A percentile compares a stretch with the other conserved stretches of the same genome.
Conservation (phyloP, 179 eudicot species). For the Spergularia azorica region DNA sequence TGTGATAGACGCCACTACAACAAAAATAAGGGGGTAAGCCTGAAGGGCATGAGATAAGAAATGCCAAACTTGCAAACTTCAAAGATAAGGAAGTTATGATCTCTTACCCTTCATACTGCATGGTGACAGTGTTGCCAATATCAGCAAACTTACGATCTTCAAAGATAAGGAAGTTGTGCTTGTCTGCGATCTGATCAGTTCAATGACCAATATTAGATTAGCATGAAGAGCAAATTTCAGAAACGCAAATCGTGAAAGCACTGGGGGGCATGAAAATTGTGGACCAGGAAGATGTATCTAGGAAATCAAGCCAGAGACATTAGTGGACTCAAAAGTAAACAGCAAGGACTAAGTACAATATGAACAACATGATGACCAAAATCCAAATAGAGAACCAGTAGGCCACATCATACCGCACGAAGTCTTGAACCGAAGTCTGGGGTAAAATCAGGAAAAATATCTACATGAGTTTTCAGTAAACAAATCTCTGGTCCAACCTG, state of each 20-base stretch:
- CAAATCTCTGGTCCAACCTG: slow-evolving; percentile 97
- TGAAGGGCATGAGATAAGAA: slow-evolving; percentile 2
- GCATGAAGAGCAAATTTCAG: slow-evolving; percentile 6
- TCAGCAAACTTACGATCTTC: slow-evolving; percentile 98
- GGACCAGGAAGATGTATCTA: background rate
- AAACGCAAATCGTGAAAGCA: background rate
- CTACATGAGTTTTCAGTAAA: slow-evolving; percentile 92
- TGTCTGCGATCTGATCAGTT: slow-evolving; percentile 80
- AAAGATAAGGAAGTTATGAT: background rate
- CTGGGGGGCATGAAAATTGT: background rate
- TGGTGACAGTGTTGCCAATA: slow-evolving; percentile 91
- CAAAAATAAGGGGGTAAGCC: slow-evolving; percentile 12
- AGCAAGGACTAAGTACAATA: background rate
- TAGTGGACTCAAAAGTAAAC: background rate
- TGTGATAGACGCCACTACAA: slow-evolving; percentile 75
- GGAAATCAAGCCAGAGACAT: background rate
- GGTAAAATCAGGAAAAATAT: slow-evolving; percentile 89
- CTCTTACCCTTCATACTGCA: slow-evolving; percentile 93
- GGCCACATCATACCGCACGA: slow-evolving; percentile 48
- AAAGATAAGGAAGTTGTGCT: slow-evolving; percentile 86
- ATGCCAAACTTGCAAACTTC: background rate
- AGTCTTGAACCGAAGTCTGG: slow-evolving; percentile 88
- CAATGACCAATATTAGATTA: slow-evolving; percentile 8
- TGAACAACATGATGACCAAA: background rate
- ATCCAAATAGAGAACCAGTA: background rate